Evolutionary conservation across 2,329 filamentous ascomycete genomes (phyloP).

Genomic region (Pezicula radicicola): DNA sequence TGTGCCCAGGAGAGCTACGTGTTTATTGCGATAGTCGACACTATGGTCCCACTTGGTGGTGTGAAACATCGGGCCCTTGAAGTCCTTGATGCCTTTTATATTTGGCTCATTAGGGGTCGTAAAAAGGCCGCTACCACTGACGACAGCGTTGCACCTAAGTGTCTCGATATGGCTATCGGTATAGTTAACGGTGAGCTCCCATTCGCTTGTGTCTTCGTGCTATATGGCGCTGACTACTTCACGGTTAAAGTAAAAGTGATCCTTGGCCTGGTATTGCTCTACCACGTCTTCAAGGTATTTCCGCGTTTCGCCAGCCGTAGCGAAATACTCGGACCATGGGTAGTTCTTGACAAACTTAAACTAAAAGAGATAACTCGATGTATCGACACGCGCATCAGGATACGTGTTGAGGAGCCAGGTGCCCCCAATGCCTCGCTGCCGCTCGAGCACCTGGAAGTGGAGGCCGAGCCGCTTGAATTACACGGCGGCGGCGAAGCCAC

Average conservation of each 20-base stretch:
- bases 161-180: not conserved
- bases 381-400: conserved; percentile 12
- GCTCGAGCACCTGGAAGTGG: conserved; percentile 25
- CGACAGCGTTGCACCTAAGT: not conserved
- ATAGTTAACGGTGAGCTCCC: conserved; percentile 41
- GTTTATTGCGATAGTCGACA: not conserved
- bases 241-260: conserved; percentile 43
- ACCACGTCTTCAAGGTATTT: not conserved
- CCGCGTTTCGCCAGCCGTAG: not conserved
- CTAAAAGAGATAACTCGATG: not conserved
- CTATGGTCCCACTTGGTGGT: conserved; percentile 3
- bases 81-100: conserved; percentile 1
- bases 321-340: not conserved
- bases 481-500: not conserved
- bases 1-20: conserved; percentile 1
- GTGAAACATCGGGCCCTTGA: conserved; percentile 4
- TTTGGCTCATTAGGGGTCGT: not conserved
- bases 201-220: conserved; percentile 42
- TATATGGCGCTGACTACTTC: conserved; percentile 41
- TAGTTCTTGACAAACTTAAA: not conserved
- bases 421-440: conserved; percentile 25
- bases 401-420: conserved; percentile 26
- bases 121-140: not conserved
- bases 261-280: not conserved
- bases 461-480: not conserved